Percentiles rank a stretch among this genome's conserved stretches.
Conservation (phyloP, 768 basidiomycete genomes). For the Pisolithus tinctorius region DNA sequence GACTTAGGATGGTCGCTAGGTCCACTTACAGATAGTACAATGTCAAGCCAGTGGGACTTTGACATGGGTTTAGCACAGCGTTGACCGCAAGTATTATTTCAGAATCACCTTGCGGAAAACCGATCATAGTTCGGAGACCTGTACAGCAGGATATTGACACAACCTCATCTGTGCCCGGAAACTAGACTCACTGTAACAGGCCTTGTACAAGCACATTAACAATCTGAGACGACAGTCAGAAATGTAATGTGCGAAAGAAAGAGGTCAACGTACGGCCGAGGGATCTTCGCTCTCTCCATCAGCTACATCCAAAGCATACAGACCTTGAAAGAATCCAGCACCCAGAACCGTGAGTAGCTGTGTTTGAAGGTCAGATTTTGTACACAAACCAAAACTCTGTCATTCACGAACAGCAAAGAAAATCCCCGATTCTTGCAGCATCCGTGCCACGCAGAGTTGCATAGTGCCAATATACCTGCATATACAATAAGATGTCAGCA, state of each 20-base stretch:
- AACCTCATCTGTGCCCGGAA: neutral
- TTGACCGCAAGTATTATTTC: neutral
- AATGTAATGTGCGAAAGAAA: neutral
- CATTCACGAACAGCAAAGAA: slow-evolving; percentile 69
- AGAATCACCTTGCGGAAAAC: slow-evolving; percentile 41
- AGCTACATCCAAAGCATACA: slow-evolving; percentile 87
- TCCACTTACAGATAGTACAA: slow-evolving; percentile 72
- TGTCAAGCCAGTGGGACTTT: slow-evolving; percentile 50
- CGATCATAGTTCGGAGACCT: slow-evolving; percentile 64
- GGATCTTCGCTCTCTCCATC: slow-evolving; percentile 65
- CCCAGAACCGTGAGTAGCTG: slow-evolving; percentile 79
- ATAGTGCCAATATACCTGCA: slow-evolving; percentile 80
- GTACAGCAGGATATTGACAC: neutral
- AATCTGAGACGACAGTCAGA: slow-evolving; percentile 35
- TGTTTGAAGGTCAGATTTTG: neutral
- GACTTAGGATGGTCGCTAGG: neutral
- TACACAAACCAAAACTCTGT: neutral
- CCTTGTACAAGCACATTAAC: slow-evolving; percentile 73
- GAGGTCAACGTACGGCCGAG: slow-evolving; percentile 32
- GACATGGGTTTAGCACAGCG: neutral
- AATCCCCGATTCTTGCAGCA: slow-evolving; percentile 89
- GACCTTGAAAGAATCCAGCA: slow-evolving; percentile 77
- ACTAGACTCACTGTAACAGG: slow-evolving; percentile 55
- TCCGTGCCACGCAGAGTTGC: slow-evolving; percentile 89
- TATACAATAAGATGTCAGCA: neutral